Percentiles rank a stretch among this genome's conserved stretches.
Evolutionary conservation across 306 rosid genomes (phyloP).

Genomic region (Oxytropis ochrocephala): DNA sequence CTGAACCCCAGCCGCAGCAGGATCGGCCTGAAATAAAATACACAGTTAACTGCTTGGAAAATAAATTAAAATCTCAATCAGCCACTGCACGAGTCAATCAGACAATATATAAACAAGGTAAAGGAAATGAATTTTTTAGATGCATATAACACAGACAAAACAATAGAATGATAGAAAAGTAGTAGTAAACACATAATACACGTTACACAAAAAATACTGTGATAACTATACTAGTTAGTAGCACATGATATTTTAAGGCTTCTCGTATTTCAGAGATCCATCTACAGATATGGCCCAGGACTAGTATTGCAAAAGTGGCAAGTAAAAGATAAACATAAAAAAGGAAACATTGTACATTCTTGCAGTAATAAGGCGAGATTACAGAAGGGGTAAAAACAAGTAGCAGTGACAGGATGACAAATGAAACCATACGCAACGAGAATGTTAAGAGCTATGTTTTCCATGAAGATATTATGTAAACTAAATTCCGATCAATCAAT

Average conservation of each 20-base stretch:
- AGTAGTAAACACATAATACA: neutral
- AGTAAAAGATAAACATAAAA: neutral
- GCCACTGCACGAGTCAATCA: neutral
- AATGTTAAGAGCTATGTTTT: neutral
- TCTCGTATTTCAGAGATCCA: neutral
- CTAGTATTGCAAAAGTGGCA: neutral
- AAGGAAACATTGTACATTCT: neutral
- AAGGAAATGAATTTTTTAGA: neutral
- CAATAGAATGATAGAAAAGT: neutral
- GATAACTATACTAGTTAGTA: neutral
- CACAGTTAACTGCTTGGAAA: slow-evolving; percentile 9
- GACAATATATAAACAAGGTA: neutral
- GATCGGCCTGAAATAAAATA: slow-evolving; percentile 67
- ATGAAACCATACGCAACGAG: neutral
- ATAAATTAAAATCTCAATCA: slow-evolving; percentile 18
- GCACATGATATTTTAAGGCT: neutral
- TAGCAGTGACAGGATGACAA: slow-evolving; percentile 4
- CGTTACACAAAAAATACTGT: neutral
- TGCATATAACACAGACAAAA: neutral
- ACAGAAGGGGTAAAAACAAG: neutral
- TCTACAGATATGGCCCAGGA: neutral
- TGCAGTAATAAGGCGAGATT: neutral
- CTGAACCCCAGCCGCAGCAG: slow-evolving; percentile 71
- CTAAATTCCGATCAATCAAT: neutral
- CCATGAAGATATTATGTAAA: neutral